Percentiles rank a stretch among this genome's conserved stretches.
Conservation (phyloP, 2,329 filamentous ascomycete genomes). For the Phoma sp. region DNA sequence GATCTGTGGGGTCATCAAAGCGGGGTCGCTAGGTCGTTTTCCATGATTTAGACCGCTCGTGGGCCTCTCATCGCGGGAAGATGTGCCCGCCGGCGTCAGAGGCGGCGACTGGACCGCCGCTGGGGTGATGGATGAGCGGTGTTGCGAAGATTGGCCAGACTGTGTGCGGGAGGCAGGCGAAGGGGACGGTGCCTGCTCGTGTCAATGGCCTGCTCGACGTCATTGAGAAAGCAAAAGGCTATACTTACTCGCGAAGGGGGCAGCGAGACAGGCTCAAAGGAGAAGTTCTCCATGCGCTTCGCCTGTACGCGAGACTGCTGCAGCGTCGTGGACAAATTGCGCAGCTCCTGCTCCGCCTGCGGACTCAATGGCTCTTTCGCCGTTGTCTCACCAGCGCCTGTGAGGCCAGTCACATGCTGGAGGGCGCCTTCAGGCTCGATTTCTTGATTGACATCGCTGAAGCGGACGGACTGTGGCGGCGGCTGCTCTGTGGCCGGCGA, state of each 20-base stretch:
- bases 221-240: neutral
- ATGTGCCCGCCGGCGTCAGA: conserved; percentile 82
- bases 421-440: conserved; percentile 45
- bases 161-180: conserved; percentile 52
- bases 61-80: conserved; percentile 59
- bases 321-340: conserved; percentile 72
- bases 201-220: conserved; percentile 27
- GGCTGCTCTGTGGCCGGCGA: conserved; percentile 30
- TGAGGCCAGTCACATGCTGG: conserved; percentile 41
- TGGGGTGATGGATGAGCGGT: conserved; percentile 58
- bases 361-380: conserved; percentile 43
- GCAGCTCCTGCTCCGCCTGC: conserved; percentile 67
- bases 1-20: conserved; percentile 63
- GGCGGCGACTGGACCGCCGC: conserved; percentile 84
- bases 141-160: conserved; percentile 60
- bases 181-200: conserved; percentile 56
- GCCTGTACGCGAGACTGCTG: conserved; percentile 80
- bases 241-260: conserved; percentile 78
- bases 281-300: conserved; percentile 81
- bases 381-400: conserved; percentile 25
- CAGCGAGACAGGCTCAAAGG: conserved; percentile 88
- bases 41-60: conserved; percentile 41
- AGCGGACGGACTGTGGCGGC: conserved; percentile 46
- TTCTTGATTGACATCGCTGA: conserved; percentile 48
- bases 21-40: conserved; percentile 50